Evolutionary conservation across 352 stramenopile species (phyloP), one percentile per base, ranked within the genome.

Genomic region (Globisporangium parvum): DNA sequence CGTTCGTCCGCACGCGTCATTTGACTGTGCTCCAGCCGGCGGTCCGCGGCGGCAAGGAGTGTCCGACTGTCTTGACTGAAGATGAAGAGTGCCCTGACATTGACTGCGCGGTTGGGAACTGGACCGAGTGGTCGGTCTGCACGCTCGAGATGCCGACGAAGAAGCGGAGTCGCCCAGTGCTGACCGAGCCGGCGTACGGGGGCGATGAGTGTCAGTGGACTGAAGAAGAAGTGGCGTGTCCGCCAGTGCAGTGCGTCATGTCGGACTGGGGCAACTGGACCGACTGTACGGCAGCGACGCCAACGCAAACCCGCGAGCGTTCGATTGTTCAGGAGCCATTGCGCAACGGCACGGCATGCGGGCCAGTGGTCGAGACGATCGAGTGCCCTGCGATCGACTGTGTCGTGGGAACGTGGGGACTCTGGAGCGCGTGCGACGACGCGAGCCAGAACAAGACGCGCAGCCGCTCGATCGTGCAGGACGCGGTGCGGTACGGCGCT

Each of bases 351-450:
- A 65, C 63, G 15, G 58, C 31, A 2, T 84, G 76, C 17, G 62
- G 62, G 5, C 47, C 63, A 9, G 46, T 64, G 1, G 42, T 56
- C 0, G 70, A 86, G 26, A 72, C 55, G 4, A 55, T 56, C 18
- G 51, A 59, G 6, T 86, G 75, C 51, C 69, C 72, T 11, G 59
- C 69, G 0, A 64, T 87, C 10, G 62, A 76, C 45, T 88, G 78
- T 21, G 67, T 79, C 14, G 53, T 84, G 12, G 55, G 70, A 1
- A 9, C 15, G 2, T 81, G 69, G 70, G 53, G 49, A 1, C 4
- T 20, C 0, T 82, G 73, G 70, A 31, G 58, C 9, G 45, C n/a
- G 2, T 78, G 73, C 46, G 64, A 80, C 12, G 47, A 59, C 1
- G 62, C 57, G 0, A 71, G 46, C 1, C 57, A 52, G 0, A 65